Base-by-base conservation (phyloP, 2,329 filamentous ascomycete genomes). In the Penicillium janthinellum region DNA sequence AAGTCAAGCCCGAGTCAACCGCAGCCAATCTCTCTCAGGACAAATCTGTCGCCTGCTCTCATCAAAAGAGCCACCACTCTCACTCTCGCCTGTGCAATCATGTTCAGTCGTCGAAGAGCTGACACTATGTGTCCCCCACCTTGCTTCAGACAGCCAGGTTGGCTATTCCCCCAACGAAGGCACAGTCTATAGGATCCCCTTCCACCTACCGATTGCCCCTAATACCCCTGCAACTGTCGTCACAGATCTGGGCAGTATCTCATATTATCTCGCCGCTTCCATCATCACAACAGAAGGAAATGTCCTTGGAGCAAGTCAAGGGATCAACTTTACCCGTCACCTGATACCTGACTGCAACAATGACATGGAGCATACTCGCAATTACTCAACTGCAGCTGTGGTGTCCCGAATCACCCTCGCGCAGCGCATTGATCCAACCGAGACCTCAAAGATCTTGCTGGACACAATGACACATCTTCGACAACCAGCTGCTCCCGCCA, bases 381-480 rank as follows among this genome's bases (percentile, higher is more conserved):
- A 42, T 17, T 62, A 58, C 12, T 37, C 53, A 4, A 64, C 54
- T 7, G 58, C 60, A n/a, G 52, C 34, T 6, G 45, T 44, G n/a
- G 52, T 62, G 22, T 48, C 53, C 14, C 47, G 60, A 11, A 56
- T 64, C 34, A 31, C 14, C 28, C 55, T 64, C 7, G 54, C 59
- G 1, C 62, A 64, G 31, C 44, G 54, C 28, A 22, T 56, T 4
- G 37, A 31, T 12, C 20, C 35, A 4, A 34, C 20, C 8, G 22
- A 56, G n/a, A 48, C 22, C 1, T 60, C 54, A 8, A 54, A 47
- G 3, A 12, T 64, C 11, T 56, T 49, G 2, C n/a, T 62, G 12
- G 15, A 52, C 38, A 66, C 48, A 54, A 67, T 68, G 65, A 57
- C 59, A 53, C 70, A 63, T 67, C 62, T 71, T 67, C 71, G 65